A percentile compares a stretch with the other conserved stretches of the same genome.
These are phyloP conservation scores for Aspergillus campestris DNA, from an alignment of 495 filamentous ascomycete species.

Conservation along the genomic window DNA sequence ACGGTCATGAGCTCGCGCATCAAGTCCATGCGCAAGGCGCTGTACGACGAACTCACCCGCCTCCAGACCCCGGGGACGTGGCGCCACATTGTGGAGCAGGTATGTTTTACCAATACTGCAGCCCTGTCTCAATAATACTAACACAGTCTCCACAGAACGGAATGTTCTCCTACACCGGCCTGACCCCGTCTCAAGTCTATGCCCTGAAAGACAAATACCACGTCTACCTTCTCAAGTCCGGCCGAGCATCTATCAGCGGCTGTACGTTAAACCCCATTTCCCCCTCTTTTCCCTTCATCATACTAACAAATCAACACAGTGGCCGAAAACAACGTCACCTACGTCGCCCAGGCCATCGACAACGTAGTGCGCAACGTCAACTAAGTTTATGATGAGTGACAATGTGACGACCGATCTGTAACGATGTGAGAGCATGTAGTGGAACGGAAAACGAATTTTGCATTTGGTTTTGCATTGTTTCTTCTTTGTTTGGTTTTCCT, in stretches of 20 bases:
- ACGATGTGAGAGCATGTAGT: too few relatives aligned
- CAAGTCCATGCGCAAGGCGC: slow-evolving; percentile 36
- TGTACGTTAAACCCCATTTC: slow-evolving; percentile 20
- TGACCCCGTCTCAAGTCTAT: slow-evolving; percentile 36
- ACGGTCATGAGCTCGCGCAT: slow-evolving; percentile 45
- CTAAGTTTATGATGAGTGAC: slow-evolving; percentile 9
- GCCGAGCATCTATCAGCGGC: slow-evolving; percentile 41
- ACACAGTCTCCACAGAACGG: slow-evolving; percentile 29
- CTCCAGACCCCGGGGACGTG: slow-evolving; percentile 41
- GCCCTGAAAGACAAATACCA: slow-evolving; percentile 41
- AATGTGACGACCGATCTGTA: neutral
- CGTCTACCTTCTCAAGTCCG: slow-evolving; percentile 41
- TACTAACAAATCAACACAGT: slow-evolving; percentile 30
- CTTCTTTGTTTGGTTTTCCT: too few relatives aligned
- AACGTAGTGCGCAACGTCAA: slow-evolving; percentile 37
- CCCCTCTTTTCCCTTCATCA: neutral
- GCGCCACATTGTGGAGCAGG: slow-evolving; percentile 43
- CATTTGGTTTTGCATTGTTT: neutral
- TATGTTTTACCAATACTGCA: slow-evolving; percentile 5
- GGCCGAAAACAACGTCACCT: slow-evolving; percentile 40
- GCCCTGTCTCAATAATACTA: slow-evolving; percentile 2
- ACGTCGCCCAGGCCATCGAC: slow-evolving; percentile 41
- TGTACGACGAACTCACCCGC: slow-evolving; percentile 35
- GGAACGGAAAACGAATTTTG: neutral
- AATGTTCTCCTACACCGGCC: slow-evolving; percentile 46